Evolutionary conservation across 108 stramenopile genomes (phyloP).

Genomic region (Skeletonema grethae): DNA sequence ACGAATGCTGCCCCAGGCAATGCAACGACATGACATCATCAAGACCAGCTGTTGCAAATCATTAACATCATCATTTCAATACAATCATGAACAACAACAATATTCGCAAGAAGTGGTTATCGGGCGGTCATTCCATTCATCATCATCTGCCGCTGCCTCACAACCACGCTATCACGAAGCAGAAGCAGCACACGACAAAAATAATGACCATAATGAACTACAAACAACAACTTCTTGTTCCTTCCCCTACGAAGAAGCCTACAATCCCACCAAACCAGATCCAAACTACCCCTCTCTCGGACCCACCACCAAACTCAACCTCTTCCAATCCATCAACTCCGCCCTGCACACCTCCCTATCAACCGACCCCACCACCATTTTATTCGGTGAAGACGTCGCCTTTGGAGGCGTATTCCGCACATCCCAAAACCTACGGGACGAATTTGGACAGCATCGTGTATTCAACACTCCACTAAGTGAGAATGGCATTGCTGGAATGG

Average conservation of each 20-base stretch:
- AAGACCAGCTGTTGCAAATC: too few species aligned
- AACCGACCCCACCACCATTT: conserved; percentile 74
- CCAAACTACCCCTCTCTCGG: conserved; percentile 34
- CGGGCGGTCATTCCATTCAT: not conserved
- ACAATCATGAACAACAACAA: not conserved
- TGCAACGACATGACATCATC: too few species aligned
- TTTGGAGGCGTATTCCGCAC: conserved; percentile 99
- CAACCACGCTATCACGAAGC: not conserved
- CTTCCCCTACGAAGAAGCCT: not conserved
- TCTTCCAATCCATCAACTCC: conserved; percentile 81
- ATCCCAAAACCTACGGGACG: conserved; percentile 59
- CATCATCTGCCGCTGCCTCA: not conserved
- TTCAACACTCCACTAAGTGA: conserved; percentile 95
- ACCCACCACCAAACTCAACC: conserved; percentile 52
- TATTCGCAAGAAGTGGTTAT: not conserved
- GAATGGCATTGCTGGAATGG: conserved; percentile 94
- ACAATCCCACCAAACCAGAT: conserved; percentile 1
- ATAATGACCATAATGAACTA: not conserved
- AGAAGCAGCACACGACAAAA: not conserved
- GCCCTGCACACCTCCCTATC: conserved; percentile 69
- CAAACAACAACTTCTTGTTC: too few species aligned
- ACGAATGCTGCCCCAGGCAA: too few species aligned
- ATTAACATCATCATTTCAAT: too few species aligned
- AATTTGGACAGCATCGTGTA: conserved; percentile 90
- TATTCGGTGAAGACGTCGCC: conserved; percentile 98